Evolutionary conservation across 768 basidiomycete genomes (phyloP), one percentile per base, ranked within the genome.

Genomic region (Cystobasidium onofrii): DNA sequence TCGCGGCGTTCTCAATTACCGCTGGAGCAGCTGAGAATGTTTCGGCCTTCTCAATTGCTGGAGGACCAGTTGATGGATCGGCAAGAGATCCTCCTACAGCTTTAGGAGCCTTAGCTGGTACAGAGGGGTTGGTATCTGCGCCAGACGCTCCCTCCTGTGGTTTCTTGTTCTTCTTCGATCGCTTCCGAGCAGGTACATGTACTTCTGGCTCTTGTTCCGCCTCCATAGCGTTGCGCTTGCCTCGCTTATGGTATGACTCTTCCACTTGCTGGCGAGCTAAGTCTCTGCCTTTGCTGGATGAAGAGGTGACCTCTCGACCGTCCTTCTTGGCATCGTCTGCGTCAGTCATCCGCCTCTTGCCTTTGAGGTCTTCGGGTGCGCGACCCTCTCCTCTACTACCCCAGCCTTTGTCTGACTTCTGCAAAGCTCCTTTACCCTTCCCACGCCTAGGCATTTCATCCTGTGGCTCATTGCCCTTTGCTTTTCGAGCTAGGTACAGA

Each of bases 401-500:
- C 23, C 44, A n/a, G 13, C 65, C 65, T n/a, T 23, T 2, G 13
- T 46, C 39, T 7, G 23, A 50, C 31, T 44, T 50, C 29, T 29
- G 27, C 10, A 29, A 4, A 13, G n/a, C n/a, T 50, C 43, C 34
- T 46, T 29, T 46, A 23, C 39, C 55, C 1, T 76, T 73, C 1
- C 63, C 9, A 0, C 44, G 60, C 3, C 33, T 20, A 75, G 75
- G 4, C 23, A n/a, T 18, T 18, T 63, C 25, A 18, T 78, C 25
- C 54, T 44, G 60, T 54, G 2, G 27, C 4, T 60, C 34, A 29
- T 55, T 1, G 74, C 70, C 4, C 64, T 23, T 0, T 61, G 43
- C 50, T 31, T 78, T 78, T 12, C 77, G 72, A 34, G 76, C 76
- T 44, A 70, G 55, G 64, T 54, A 63, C 27, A 77, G 76, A 36